Evolutionary conservation across 2,329 filamentous ascomycete genomes (phyloP), one percentile per base, ranked within the genome.

Genomic region (Alternaria tenuissima): DNA sequence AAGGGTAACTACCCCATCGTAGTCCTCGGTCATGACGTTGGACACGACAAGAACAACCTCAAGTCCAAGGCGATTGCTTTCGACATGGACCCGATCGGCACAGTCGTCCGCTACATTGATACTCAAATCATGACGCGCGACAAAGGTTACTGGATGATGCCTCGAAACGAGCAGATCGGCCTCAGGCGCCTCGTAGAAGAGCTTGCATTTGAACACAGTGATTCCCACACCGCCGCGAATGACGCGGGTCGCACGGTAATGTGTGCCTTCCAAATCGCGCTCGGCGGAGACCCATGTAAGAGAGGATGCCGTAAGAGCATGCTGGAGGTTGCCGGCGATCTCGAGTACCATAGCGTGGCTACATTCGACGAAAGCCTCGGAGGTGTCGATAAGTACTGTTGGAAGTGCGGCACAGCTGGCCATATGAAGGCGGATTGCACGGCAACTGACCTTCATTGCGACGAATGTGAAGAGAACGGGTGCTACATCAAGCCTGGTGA

Each of bases 181-280:
- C 49, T 72, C 7, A 26, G 9, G 1, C 30, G 42, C 1, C 59
- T 71, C 7, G 63, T 63, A 3, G 26, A 46, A 9, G 30, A 43
- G 2, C 42, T 67, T 18, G 54, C 44, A 7, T 66, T 72, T n/a
- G 46, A 62, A 5, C 64, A 69, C 24, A 58, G 54, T 24, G 62
- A 73, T 28, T 12, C 64, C 6, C 71, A 73, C 48, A 71, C 69
- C 1, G 69, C 69, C 2, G 59, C 62, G 12, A 72, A 73, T 44
- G 69, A 72, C 36, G 61, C 51, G 0, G 70, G 62, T 2, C 62
- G 68, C 3, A 74, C 73, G 0, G 51, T 71, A 16, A 74, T 76
- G 20, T 61, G 46, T 4, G 73, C 65, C 0, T 56, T 75, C 6
- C 60, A 67, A 14, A 52, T 74, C 32, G 55, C 64, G 1, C 47